Conservation (phyloP, 345 rosid genomes). For the Geranium brycei region DNA sequence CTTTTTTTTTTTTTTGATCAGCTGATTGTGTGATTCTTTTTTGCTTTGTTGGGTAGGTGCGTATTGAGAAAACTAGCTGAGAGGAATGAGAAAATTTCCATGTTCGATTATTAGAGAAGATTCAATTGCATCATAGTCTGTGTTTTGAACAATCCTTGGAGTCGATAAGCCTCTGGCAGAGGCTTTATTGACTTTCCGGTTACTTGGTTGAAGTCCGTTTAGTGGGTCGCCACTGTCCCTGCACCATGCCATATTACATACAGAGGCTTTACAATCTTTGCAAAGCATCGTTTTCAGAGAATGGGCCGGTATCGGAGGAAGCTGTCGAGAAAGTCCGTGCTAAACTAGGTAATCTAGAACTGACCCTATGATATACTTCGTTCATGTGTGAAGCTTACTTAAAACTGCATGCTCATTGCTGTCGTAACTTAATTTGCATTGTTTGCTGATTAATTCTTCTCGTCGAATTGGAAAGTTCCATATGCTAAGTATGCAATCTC, state of each 20-base stretch:
- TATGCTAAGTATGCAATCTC: too few species aligned
- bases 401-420: neutral
- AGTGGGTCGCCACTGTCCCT: conserved; percentile 29
- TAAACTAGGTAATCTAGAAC: conserved; percentile 43
- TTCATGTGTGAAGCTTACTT: neutral
- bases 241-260: conserved; percentile 58
- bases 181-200: conserved; percentile 26
- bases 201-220: conserved; percentile 9
- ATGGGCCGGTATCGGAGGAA: conserved; percentile 68
- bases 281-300: conserved; percentile 50
- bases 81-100: conserved; percentile 5
- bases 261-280: conserved; percentile 74
- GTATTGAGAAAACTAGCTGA: neutral
- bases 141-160: neutral
- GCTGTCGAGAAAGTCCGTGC: conserved; percentile 54
- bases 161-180: conserved; percentile 12
- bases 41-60: neutral
- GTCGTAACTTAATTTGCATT: neutral
- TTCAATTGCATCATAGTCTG: conserved; percentile 16
- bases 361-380: neutral
- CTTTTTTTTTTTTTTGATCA: too few species aligned
- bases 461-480: too few species aligned
- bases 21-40: neutral
- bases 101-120: conserved; percentile 11
- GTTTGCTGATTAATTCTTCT: too few species aligned